Percentiles rank a stretch among this genome's conserved stretches.
Evolutionary conservation across 768 basidiomycete genomes (phyloP).

Genomic region (Rhodotorula sphaerocarpa): DNA sequence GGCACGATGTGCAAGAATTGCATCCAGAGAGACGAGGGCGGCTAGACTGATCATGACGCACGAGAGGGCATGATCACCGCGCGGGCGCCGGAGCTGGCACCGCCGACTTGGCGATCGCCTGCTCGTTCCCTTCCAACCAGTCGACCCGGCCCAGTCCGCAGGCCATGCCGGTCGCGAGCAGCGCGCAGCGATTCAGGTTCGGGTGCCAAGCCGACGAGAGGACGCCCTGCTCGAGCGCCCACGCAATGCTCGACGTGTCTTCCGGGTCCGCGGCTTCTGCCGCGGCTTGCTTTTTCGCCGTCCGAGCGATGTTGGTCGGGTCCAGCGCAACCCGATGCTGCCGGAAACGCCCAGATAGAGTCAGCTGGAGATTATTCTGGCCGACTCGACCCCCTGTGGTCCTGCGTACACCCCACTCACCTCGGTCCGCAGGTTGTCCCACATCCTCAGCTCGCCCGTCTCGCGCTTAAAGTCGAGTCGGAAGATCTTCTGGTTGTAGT

Average conservation of each 20-base stretch:
- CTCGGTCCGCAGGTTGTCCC: slow-evolving; percentile 75
- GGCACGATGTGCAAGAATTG: too few species aligned
- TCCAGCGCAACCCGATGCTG: slow-evolving; percentile 1
- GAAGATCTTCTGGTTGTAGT: slow-evolving; percentile 58
- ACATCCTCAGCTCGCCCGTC: slow-evolving; percentile 68
- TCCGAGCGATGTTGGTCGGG: not conserved
- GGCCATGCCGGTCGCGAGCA: slow-evolving; percentile 71
- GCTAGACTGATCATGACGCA: too few species aligned
- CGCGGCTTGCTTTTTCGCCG: not conserved
- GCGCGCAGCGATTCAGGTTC: slow-evolving; percentile 49
- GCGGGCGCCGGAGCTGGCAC: too few species aligned
- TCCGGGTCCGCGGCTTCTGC: not conserved
- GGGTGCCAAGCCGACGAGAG: slow-evolving; percentile 75
- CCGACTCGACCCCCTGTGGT: not conserved
- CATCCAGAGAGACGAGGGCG: too few species aligned
- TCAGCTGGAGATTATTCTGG: not conserved
- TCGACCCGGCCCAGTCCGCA: slow-evolving; percentile 83
- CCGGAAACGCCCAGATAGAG: not conserved
- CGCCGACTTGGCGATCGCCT: not conserved
- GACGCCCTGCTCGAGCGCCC: slow-evolving; percentile 69
- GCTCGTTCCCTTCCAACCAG: slow-evolving; percentile 41
- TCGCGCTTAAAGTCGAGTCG: slow-evolving; percentile 78
- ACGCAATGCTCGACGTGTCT: slow-evolving; percentile 53
- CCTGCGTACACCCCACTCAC: slow-evolving; percentile 41
- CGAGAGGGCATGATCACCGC: too few species aligned